phyloP scores from a whole-genome alignment of 305 asterid genomes.

The Lippia alba region DNA sequence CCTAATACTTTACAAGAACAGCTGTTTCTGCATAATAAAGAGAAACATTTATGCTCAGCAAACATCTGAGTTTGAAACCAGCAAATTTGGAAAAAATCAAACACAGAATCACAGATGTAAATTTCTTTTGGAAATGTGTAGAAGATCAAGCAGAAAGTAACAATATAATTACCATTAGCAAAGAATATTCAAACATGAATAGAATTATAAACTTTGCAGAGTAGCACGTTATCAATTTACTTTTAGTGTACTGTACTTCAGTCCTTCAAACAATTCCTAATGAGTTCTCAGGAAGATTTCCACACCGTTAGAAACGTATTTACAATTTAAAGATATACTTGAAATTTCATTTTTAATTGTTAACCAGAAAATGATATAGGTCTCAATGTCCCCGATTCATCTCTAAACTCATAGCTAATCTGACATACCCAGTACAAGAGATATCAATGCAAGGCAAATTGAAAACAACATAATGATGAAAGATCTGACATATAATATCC shows the following conservation, averaged over 20 bases:
- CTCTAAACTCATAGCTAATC: constrained; percentile 9
- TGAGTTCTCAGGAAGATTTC: neutral
- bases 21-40: constrained; percentile 11
- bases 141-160: constrained; percentile 15
- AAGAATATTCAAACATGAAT: neutral
- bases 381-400: neutral
- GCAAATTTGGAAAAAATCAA: too few species aligned
- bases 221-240: constrained; percentile 4
- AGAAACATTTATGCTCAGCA: constrained; percentile 14
- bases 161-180: constrained; percentile 1
- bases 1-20: constrained; percentile 15
- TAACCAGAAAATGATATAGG: constrained; percentile 1
- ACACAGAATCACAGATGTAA: constrained; percentile 7
- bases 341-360: constrained; percentile 15
- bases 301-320: constrained; percentile 5
- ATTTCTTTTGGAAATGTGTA: constrained; percentile 1
- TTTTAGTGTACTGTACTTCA: neutral
- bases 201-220: neutral
- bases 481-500: constrained; percentile 9
- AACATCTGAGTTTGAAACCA: neutral
- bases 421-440: neutral
- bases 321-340: constrained; percentile 21
- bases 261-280: neutral
- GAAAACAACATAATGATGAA: neutral
- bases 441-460: neutral